phyloP scores from a whole-genome alignment of 768 basidiomycete species.

The Pleurotus eryngii region DNA sequence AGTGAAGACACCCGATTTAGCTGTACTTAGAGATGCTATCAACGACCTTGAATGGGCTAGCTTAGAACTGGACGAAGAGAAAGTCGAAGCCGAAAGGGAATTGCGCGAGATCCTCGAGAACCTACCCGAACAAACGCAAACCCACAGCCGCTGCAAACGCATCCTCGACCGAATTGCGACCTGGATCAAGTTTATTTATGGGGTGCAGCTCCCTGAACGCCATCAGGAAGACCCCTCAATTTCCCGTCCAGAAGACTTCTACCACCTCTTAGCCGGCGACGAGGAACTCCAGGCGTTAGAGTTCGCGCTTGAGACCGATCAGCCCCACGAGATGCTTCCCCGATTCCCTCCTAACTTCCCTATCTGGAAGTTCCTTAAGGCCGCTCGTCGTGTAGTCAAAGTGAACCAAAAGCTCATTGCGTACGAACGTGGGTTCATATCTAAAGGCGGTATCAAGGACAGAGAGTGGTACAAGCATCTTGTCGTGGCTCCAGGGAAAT shows the following conservation, averaged over 20 bases:
- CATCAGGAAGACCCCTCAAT: neutral
- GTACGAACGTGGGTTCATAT: conserved; percentile 81
- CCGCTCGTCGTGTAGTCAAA: conserved; percentile 51
- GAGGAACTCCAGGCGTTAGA: conserved; percentile 3
- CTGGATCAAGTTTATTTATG: conserved; percentile 36
- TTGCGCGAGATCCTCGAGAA: conserved; percentile 45
- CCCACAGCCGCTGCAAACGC: conserved; percentile 19
- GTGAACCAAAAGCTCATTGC: conserved; percentile 63
- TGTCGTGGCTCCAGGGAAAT: conserved; percentile 83
- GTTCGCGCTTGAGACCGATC: neutral
- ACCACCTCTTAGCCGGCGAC: neutral
- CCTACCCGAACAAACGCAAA: conserved; percentile 24
- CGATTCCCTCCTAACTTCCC: conserved; percentile 26
- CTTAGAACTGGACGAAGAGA: conserved; percentile 55
- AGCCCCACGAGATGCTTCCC: conserved; percentile 10
- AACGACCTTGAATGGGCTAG: conserved; percentile 47
- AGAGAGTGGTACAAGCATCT: conserved; percentile 86
- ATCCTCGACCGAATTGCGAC: conserved; percentile 22
- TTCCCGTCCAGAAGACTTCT: neutral
- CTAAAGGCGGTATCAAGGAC: conserved; percentile 68
- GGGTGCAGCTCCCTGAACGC: conserved; percentile 26
- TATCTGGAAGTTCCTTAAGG: conserved; percentile 47
- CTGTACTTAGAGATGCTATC: conserved; percentile 44
- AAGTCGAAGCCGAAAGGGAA: conserved; percentile 47
- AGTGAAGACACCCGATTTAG: conserved; percentile 32